phyloP scores from a whole-genome alignment of 495 filamentous ascomycete species.

The Podospora fimiseda region DNA sequence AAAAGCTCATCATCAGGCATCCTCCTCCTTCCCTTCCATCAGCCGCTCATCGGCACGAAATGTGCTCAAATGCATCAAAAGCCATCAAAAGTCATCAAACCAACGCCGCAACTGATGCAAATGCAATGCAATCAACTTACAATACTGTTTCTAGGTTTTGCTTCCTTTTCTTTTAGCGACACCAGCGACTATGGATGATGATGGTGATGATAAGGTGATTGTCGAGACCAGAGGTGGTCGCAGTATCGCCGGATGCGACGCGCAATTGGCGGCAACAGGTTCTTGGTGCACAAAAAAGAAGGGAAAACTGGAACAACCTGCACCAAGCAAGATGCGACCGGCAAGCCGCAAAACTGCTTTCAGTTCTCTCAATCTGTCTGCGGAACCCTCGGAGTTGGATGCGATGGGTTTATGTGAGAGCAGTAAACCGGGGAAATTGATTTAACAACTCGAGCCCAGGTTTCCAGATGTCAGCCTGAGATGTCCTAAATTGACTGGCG shows the following conservation, averaged over 20 bases:
- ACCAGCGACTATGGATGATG: too few relatives aligned
- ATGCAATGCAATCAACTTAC: too few relatives aligned
- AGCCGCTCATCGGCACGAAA: too few relatives aligned
- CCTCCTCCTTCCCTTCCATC: too few relatives aligned
- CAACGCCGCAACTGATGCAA: too few relatives aligned
- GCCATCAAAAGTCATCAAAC: too few relatives aligned
- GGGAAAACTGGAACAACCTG: background rate
- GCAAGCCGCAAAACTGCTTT: background rate
- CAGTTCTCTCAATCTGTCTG: background rate
- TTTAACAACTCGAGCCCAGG: background rate
- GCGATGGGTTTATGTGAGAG: background rate
- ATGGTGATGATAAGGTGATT: background rate
- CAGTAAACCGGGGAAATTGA: background rate
- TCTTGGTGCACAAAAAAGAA: conserved; percentile 4
- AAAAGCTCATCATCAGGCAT: background rate
- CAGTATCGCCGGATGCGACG: conserved; percentile 7
- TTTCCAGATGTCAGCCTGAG: too few relatives aligned
- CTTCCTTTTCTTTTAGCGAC: background rate
- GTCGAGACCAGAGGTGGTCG: background rate
- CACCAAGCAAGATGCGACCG: background rate
- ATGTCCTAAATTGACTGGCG: background rate
- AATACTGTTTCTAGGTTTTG: too few relatives aligned
- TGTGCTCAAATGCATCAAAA: too few relatives aligned
- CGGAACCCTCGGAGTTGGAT: conserved; percentile 8
- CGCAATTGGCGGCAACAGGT: conserved; percentile 1